phyloP scores from a whole-genome alignment of 495 filamentous ascomycete genomes.

The Aspergillus ellipticus region DNA sequence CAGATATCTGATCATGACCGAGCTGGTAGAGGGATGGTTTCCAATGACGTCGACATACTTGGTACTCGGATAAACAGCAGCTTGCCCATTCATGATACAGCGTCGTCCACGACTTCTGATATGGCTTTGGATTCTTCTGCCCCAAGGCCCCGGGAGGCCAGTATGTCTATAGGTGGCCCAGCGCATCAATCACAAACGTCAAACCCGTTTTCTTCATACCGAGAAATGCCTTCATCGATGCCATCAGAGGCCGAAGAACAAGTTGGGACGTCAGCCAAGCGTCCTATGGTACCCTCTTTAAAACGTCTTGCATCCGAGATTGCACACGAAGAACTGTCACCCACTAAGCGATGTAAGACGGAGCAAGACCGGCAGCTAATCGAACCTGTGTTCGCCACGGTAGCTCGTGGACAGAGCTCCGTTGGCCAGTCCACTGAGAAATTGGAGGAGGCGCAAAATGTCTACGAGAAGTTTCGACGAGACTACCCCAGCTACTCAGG shows the following conservation, averaged over 20 bases:
- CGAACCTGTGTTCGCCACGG: conserved; percentile 12
- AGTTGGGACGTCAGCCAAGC: background rate
- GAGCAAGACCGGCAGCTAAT: background rate
- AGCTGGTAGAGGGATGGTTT: background rate
- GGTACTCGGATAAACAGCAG: conserved; percentile 23
- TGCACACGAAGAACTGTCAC: conserved; percentile 13
- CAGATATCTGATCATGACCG: conserved; percentile 12
- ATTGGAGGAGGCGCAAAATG: conserved; percentile 24
- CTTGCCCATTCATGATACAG: conserved; percentile 14
- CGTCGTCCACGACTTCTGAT: conserved; percentile 15
- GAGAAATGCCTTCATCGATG: conserved; percentile 16
- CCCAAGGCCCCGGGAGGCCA: conserved; percentile 16
- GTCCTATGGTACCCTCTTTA: conserved; percentile 7
- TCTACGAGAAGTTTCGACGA: conserved; percentile 49
- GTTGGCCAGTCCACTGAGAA: conserved; percentile 19
- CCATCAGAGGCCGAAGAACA: conserved; percentile 7
- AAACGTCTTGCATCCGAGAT: conserved; percentile 16
- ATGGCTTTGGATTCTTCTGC: conserved; percentile 28
- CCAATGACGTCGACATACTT: conserved; percentile 16
- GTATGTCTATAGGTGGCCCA: conserved; percentile 5
- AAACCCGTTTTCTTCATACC: conserved; percentile 18
- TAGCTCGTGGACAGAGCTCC: conserved; percentile 25
- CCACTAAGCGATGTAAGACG: conserved; percentile 14
- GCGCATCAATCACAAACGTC: conserved; percentile 14
- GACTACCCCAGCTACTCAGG: conserved; percentile 58